Evolutionary conservation across 441 rosid genomes (phyloP).

Genomic region (Erysimum cheiri): DNA sequence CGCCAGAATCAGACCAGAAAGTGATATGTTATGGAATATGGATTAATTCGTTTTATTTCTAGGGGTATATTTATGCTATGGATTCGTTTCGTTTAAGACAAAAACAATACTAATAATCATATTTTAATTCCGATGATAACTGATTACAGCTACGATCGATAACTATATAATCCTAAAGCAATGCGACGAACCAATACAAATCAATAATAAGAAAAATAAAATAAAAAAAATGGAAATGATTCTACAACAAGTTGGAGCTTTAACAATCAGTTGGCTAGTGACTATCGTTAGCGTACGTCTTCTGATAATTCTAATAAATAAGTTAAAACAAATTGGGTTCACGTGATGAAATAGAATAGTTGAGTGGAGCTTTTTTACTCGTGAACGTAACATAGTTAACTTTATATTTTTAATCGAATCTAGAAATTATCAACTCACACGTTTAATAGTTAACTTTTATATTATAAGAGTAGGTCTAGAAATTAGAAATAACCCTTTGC

Average conservation of each 20-base stretch:
- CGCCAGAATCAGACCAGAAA: slow-evolving; percentile 23
- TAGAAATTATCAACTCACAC: background rate
- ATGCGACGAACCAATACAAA: slow-evolving; percentile 12
- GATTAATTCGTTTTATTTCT: slow-evolving; percentile 30
- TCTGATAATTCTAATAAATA: slow-evolving; percentile 22
- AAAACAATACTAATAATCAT: slow-evolving; percentile 21
- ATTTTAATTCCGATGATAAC: background rate
- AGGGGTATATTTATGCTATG: slow-evolving; percentile 19
- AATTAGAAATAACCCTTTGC: background rate
- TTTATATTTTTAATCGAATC: slow-evolving; percentile 3
- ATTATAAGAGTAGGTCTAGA: background rate
- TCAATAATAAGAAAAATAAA: background rate
- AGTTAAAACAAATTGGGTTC: slow-evolving; percentile 14
- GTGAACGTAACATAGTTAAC: slow-evolving; percentile 16
- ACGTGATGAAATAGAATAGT: slow-evolving; percentile 26
- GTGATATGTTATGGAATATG: slow-evolving; percentile 13
- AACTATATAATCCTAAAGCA: slow-evolving; percentile 11
- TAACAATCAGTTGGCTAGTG: slow-evolving; percentile 31
- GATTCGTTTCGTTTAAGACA: slow-evolving; percentile 36
- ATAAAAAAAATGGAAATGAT: slow-evolving; percentile 9
- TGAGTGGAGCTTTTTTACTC: slow-evolving; percentile 37
- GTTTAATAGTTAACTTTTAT: background rate
- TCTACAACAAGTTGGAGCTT: slow-evolving; percentile 31
- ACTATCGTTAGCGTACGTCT: slow-evolving; percentile 22
- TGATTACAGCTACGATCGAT: slow-evolving; percentile 36